phyloP scores from a whole-genome alignment of 352 stramenopile species.

The Stramenopiles sp. region DNA sequence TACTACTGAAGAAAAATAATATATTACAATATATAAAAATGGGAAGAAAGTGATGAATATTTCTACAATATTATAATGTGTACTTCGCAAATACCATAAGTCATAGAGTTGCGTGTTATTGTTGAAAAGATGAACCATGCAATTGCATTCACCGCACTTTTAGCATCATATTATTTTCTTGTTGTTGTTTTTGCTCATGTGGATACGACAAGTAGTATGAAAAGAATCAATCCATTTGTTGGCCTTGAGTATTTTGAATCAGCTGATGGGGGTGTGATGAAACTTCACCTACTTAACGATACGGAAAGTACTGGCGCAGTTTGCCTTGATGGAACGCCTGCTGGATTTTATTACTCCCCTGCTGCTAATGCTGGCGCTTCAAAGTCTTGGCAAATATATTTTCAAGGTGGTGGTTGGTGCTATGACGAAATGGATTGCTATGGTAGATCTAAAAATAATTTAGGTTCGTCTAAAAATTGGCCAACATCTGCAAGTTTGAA shows the following conservation, averaged over 20 bases:
- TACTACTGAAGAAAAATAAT: no score
- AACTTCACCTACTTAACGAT: background rate
- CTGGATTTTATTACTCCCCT: background rate
- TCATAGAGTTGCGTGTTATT: background rate
- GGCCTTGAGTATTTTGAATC: background rate
- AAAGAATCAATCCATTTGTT: background rate
- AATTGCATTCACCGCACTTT: background rate
- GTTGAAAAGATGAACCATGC: background rate
- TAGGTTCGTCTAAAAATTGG: background rate
- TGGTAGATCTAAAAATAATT: background rate
- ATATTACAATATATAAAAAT: no score
- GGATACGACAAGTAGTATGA: background rate
- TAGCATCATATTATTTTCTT: background rate
- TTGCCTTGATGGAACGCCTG: conserved; percentile 1
- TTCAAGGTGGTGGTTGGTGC: conserved; percentile 3
- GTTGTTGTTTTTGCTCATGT: background rate
- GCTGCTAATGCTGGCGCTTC: background rate
- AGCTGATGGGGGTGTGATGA: background rate
- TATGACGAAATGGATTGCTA: background rate
- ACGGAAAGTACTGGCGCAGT: background rate
- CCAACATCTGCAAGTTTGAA: background rate
- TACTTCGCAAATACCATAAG: background rate
- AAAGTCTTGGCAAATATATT: conserved; percentile 6
- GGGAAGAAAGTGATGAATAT: no score
- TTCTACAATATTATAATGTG: no score